Evolutionary conservation across 768 basidiomycete species (phyloP).

Genomic region (Russula olivacea): DNA sequence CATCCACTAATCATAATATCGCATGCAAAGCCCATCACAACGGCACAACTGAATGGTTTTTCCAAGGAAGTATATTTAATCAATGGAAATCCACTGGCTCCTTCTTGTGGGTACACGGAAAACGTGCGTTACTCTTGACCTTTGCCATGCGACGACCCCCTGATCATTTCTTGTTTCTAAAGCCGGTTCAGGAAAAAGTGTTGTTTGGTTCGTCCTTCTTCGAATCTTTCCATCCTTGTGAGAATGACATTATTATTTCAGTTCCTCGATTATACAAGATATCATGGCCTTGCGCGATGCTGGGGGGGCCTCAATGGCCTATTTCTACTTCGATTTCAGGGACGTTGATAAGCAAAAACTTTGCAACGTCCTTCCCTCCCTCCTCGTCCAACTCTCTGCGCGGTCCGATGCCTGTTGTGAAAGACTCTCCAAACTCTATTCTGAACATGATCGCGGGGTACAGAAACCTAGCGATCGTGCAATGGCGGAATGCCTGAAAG

Average conservation of each 20-base stretch:
- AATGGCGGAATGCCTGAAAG: not conserved
- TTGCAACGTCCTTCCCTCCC: not conserved
- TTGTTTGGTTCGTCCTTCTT: constrained; percentile 2
- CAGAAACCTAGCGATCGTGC: not conserved
- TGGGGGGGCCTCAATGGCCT: not conserved
- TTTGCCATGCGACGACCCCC: not conserved
- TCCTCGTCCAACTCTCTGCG: not conserved
- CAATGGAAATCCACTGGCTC: not conserved
- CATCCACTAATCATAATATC: too few relatives aligned
- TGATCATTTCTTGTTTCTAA: not conserved
- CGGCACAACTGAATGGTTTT: too few relatives aligned
- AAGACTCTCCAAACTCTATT: not conserved
- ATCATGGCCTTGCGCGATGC: not conserved
- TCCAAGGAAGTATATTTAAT: not conserved
- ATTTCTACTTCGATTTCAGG: constrained; percentile 1
- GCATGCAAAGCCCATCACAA: too few relatives aligned
- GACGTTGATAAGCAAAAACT: not conserved
- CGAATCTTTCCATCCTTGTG: not conserved
- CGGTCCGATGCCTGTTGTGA: not conserved
- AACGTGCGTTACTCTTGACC: not conserved
- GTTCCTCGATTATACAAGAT: constrained; percentile 4
- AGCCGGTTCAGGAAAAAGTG: constrained; percentile 9
- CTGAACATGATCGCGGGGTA: not conserved
- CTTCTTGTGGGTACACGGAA: constrained; percentile 5
- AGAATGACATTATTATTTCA: not conserved